phyloP scores from a whole-genome alignment of 2,329 filamentous ascomycete species.

The Ascocoryne sarcoides region DNA sequence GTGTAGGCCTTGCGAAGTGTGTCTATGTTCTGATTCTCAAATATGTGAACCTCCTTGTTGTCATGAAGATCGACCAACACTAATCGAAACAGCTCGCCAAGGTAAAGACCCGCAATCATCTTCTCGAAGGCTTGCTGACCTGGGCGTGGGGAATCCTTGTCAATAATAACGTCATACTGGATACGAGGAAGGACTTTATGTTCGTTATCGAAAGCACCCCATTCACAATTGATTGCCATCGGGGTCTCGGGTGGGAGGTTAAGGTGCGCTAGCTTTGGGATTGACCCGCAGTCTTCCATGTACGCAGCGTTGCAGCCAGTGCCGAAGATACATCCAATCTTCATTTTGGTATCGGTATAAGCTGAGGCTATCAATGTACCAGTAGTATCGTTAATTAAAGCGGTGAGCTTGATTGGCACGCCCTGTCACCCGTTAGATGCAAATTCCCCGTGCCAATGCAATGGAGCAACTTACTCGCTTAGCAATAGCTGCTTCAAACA shows the following conservation, averaged over 20 bases:
- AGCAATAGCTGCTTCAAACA: constrained; percentile 70
- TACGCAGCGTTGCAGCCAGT: constrained; percentile 98
- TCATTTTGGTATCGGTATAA: constrained; percentile 90
- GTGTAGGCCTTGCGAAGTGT: constrained; percentile 79
- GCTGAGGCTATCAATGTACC: constrained; percentile 93
- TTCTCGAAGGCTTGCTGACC: constrained; percentile 96
- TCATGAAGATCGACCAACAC: constrained; percentile 80
- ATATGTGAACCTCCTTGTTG: constrained; percentile 64
- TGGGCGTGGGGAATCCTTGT: constrained; percentile 83
- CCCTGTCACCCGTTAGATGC: constrained; percentile 42
- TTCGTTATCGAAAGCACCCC: constrained; percentile 94
- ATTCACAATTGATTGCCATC: constrained; percentile 97
- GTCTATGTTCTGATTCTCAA: constrained; percentile 72
- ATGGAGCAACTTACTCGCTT: constrained; percentile 46
- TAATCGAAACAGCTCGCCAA: constrained; percentile 89
- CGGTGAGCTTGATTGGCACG: constrained; percentile 85
- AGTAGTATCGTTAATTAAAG: constrained; percentile 95
- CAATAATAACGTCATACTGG: constrained; percentile 77
- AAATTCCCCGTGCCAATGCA: background rate
- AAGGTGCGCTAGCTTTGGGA: constrained; percentile 89
- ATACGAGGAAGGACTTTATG: constrained; percentile 80
- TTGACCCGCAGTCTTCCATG: constrained; percentile 85
- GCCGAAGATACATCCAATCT: constrained; percentile 95
- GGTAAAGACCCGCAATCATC: constrained; percentile 92
- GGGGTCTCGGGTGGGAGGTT: constrained; percentile 76